Evolutionary conservation across 495 filamentous ascomycete genomes (phyloP), one percentile per base, ranked within the genome.

Genomic region (Podospora conica): DNA sequence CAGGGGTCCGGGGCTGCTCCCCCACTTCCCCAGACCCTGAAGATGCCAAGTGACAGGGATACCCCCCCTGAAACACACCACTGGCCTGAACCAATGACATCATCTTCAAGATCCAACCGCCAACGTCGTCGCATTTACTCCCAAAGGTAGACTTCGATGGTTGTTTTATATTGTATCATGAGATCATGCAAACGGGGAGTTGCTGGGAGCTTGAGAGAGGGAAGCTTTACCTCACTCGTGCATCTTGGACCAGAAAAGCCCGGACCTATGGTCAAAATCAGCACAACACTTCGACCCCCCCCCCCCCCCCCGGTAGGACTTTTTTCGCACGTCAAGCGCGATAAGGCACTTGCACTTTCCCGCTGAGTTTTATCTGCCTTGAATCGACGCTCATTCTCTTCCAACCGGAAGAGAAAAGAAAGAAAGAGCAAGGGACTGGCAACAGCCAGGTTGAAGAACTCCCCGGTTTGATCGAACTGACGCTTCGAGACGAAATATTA

Each of bases 21-120:
- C n/a, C n/a, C n/a, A n/a, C n/a, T n/a, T n/a, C n/a, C n/a, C n/a
- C n/a, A 7, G 40, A 48, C 40, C 40, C 0, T 8, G 40, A n/a
- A 0, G 40, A n/a, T n/a, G 40, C 40, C 40, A 48, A 48, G 40
- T 12, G 40, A n/a, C 40, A 48, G 40, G 40, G 40, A 48, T 48
- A 18, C 40, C 11, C 15, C 18, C 18, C 33, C 15, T 48, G 40
- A 48, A 27, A 27, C 6, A 27, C 25, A 27, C 25, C 25, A 2
- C 25, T 3, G 6, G 40, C 40, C n/a, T 48, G 40, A 48, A 48
- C 18, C 40, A 48, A 69, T 21, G 61, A 70, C 18, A 78, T 82
- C 61, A 25, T 21, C 22, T 77, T 76, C 10, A 73, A 71, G 61
- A 82, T 82, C 60, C 80, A 80, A 65, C 74, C 76, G n/a, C n/a